phyloP scores from a whole-genome alignment of 1,284 basidiomycete genomes.

The Pterula multifida region DNA sequence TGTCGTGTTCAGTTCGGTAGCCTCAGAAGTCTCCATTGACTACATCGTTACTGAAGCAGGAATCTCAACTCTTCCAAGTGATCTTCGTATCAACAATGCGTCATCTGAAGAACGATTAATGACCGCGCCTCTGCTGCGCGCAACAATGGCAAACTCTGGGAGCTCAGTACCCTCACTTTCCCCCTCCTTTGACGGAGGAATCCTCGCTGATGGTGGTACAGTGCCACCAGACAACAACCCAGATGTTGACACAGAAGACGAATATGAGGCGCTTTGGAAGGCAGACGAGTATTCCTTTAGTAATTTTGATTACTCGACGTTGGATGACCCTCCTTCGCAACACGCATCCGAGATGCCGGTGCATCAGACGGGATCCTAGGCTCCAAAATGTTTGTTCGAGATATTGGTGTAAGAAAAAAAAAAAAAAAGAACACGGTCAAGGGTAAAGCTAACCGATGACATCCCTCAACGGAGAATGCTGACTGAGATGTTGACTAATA shows the following conservation, averaged over 20 bases:
- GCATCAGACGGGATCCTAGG: too few species aligned
- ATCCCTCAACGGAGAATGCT: too few species aligned
- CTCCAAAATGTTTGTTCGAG: too few species aligned
- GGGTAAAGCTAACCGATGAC: too few species aligned
- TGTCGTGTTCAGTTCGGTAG: slow-evolving; percentile 66
- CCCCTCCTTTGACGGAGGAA: neutral
- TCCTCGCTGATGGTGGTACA: neutral
- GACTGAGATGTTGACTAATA: too few species aligned
- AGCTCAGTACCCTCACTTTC: neutral
- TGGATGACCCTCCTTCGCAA: too few species aligned
- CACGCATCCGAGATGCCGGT: too few species aligned
- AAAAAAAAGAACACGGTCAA: too few species aligned
- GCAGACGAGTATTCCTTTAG: neutral
- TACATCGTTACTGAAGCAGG: slow-evolving; percentile 58
- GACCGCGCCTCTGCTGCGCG: neutral
- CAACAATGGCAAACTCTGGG: neutral
- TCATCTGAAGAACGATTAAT: neutral
- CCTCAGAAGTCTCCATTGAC: slow-evolving; percentile 47
- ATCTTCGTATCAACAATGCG: slow-evolving; percentile 8
- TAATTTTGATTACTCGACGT: neutral
- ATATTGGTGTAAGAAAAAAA: too few species aligned
- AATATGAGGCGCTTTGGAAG: neutral
- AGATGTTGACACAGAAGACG: neutral
- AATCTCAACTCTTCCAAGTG: slow-evolving; percentile 27
- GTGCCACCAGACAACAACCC: neutral